A percentile compares a stretch with the other conserved stretches of the same genome.
Conservation (phyloP, 306 rosid species). For the Prunus mira region DNA sequence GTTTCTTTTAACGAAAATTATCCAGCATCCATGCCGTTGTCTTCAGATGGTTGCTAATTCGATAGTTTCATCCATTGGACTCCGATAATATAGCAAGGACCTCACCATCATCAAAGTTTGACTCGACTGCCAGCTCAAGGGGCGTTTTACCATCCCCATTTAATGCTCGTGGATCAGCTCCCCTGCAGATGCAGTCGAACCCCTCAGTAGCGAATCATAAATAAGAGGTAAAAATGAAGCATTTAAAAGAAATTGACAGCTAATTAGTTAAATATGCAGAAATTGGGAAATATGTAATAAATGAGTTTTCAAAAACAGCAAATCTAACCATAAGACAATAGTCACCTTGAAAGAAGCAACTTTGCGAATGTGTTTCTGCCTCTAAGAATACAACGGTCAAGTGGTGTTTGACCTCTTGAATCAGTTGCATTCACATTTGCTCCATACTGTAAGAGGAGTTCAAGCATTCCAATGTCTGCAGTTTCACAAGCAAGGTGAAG, state of each 20-base stretch:
- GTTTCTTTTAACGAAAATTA: slow-evolving; percentile 21
- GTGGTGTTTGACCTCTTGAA: slow-evolving; percentile 77
- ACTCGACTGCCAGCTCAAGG: slow-evolving; percentile 61
- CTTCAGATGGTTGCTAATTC: slow-evolving; percentile 13
- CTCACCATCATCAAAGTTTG: slow-evolving; percentile 60
- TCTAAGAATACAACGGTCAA: slow-evolving; percentile 70
- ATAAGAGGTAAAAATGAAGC: neutral
- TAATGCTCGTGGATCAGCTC: slow-evolving; percentile 82
- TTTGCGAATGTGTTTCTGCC: slow-evolving; percentile 55
- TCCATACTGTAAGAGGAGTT: slow-evolving; percentile 95
- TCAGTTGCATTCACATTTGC: slow-evolving; percentile 75
- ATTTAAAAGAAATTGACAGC: neutral
- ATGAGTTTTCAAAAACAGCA: slow-evolving; percentile 1
- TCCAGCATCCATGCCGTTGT: slow-evolving; percentile 37
- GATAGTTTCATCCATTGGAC: slow-evolving; percentile 57
- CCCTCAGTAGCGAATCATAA: slow-evolving; percentile 20
- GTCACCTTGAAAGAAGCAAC: slow-evolving; percentile 84
- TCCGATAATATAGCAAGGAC: slow-evolving; percentile 57
- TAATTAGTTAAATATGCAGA: neutral
- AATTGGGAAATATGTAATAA: neutral
- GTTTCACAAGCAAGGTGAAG: slow-evolving; percentile 97
- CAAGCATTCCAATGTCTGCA: slow-evolving; percentile 92
- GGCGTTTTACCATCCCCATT: slow-evolving; percentile 88
- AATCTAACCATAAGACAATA: slow-evolving; percentile 16
- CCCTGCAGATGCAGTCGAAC: slow-evolving; percentile 50